These are phyloP conservation scores for Cutaneotrichosporon dermatis DNA, from an alignment of 1,284 basidiomycete species.

Conservation along the genomic window DNA sequence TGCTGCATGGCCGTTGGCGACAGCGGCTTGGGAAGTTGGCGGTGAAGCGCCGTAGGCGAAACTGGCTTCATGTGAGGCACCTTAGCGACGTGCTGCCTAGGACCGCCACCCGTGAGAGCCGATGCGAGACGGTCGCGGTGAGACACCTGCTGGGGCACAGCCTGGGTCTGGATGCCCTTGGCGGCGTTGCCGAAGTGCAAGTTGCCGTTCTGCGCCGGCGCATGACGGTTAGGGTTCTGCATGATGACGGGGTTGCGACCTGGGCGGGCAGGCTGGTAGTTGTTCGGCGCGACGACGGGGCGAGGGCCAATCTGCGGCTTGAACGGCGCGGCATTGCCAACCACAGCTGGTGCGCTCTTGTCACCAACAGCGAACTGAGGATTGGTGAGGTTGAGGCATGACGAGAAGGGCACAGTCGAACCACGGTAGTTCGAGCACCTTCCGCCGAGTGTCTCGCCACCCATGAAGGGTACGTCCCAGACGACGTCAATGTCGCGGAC, in stretches of 20 bases:
- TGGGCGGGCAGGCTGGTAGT: slow-evolving; percentile 57
- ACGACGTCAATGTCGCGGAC: slow-evolving; percentile 88
- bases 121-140: slow-evolving; percentile 36
- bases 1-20: slow-evolving; percentile 2
- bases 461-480: slow-evolving; percentile 94
- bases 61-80: slow-evolving; percentile 12
- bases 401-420: slow-evolving; percentile 73
- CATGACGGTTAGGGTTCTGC: slow-evolving; percentile 52
- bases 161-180: slow-evolving; percentile 33
- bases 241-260: slow-evolving; percentile 50
- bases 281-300: slow-evolving; percentile 59
- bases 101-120: slow-evolving; percentile 23
- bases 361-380: slow-evolving; percentile 69
- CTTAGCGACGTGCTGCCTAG: slow-evolving; percentile 17
- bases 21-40: slow-evolving; percentile 5
- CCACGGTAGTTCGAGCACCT: slow-evolving; percentile 88
- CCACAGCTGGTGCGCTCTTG: slow-evolving; percentile 48
- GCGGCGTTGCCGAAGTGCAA: slow-evolving; percentile 44
- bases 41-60: slow-evolving; percentile 7
- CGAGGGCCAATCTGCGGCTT: slow-evolving; percentile 64
- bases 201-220: slow-evolving; percentile 6
- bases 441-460: slow-evolving; percentile 80
- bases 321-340: slow-evolving; percentile 52
- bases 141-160: slow-evolving; percentile 6
- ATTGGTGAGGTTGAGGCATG: slow-evolving; percentile 77